Base-by-base conservation (phyloP, 2,329 filamentous ascomycete genomes). In the Colletotrichum chrysophilum region DNA sequence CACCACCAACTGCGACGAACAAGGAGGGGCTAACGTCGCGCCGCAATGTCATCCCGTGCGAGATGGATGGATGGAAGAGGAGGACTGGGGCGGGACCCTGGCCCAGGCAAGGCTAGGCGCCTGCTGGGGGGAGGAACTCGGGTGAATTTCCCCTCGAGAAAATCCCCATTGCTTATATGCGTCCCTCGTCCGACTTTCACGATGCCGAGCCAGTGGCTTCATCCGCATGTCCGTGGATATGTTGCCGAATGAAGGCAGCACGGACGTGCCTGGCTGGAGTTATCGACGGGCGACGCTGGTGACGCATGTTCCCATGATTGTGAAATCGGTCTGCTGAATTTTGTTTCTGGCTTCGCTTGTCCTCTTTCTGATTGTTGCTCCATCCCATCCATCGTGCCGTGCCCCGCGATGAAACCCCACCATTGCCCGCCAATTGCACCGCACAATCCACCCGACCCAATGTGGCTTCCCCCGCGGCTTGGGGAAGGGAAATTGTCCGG, bases 381-480 rank as follows among this genome's bases (percentile, higher is more conserved):
- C 71, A 64, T 56, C 38, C n/a, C 43, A n/a, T 62, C 43, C 21
- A 48, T 74, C 66, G 52, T 61, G 66, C 77, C 77, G 70, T 78
- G 72, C 78, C 78, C 79, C 78, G 75, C 78, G 76, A 76, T 68
- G 48, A 66, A 48, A 76, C 74, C 76, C 73, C 76, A 73, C 70
- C 70, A 61, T 68, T 16, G 65, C 68, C 62, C 70, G 55, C 70
- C 70, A 74, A 74, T 76, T 76, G 74, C 58, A 74, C 64, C 65
- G 56, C 70, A 65, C 12, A 74, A 73, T 38, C 74, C 70, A 73
- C 64, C 48, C 65, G 4, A 73, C 21, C 60, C 14, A 30, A 18
- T 24, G 64, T 76, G 65, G 58, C 32, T 52, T 34, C 21, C 48
- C 70, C 48, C 66, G 71, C 43, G 36, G 68, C 62, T 68, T 72